Conservation (phyloP, 2,329 filamentous ascomycete genomes). For the Acrocalymma vagum region DNA sequence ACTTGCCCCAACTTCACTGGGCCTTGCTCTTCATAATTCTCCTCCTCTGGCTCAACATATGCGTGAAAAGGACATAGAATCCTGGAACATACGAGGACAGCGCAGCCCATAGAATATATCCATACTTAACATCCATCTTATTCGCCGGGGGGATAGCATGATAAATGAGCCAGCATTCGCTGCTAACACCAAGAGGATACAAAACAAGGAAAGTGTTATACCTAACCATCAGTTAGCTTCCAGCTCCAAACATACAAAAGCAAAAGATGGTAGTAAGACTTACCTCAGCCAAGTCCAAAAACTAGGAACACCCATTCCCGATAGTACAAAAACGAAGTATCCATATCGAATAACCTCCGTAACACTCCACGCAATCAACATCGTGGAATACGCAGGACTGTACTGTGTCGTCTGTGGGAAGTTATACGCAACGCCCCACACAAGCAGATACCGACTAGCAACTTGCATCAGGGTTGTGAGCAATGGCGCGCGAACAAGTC, state of each 20-base stretch:
- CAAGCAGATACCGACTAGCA: conserved; percentile 82
- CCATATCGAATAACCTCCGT: conserved; percentile 95
- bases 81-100: conserved; percentile 81
- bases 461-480: conserved; percentile 92
- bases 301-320: conserved; percentile 64
- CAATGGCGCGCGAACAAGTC: conserved; percentile 85
- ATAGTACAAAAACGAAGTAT: conserved; percentile 83
- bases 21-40: conserved; percentile 69
- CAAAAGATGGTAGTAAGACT: conserved; percentile 12
- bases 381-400: conserved; percentile 72
- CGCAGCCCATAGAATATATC: conserved; percentile 69
- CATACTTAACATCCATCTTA: conserved; percentile 60
- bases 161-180: conserved; percentile 85
- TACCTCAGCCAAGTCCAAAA: conserved; percentile 80
- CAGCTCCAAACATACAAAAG: not conserved
- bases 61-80: conserved; percentile 85
- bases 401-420: conserved; percentile 72
- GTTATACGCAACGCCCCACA: conserved; percentile 81
- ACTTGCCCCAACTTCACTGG: no score
- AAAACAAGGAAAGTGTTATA: conserved; percentile 93
- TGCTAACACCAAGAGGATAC: conserved; percentile 90
- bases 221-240: conserved; percentile 29
- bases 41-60: conserved; percentile 91
- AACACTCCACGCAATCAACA: conserved; percentile 87
- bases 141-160: conserved; percentile 69